These are phyloP conservation scores for Isabelozyma pseudorhagii DNA, from an alignment of 805 yeast species.

Conservation along the genomic window DNA sequence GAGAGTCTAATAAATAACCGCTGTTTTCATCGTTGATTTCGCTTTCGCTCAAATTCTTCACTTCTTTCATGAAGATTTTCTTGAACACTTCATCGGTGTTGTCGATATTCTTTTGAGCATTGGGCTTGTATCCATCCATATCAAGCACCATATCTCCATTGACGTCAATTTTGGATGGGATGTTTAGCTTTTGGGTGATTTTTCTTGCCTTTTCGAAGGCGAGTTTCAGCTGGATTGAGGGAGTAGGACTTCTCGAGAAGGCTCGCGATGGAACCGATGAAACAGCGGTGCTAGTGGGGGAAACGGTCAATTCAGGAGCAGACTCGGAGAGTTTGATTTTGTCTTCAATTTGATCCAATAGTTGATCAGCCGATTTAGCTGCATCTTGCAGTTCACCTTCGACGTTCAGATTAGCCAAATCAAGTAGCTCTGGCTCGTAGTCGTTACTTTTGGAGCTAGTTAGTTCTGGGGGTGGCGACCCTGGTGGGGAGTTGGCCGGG, in stretches of 20 bases:
- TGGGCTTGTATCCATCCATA: conserved; percentile 94
- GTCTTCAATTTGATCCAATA: conserved; percentile 22
- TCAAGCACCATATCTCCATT: conserved; percentile 90
- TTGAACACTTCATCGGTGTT: conserved; percentile 74
- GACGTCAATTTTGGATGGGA: conserved; percentile 82
- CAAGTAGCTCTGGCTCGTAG: conserved; percentile 33
- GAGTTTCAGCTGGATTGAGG: conserved; percentile 30
- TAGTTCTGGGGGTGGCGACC: conserved; percentile 12
- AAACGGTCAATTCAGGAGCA: conserved; percentile 7
- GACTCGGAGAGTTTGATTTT: conserved; percentile 16
- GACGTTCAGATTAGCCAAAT: conserved; percentile 18
- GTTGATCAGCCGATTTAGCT: conserved; percentile 5
- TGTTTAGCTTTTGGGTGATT: conserved; percentile 68
- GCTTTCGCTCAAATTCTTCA: conserved; percentile 26
- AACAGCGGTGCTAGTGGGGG: neutral
- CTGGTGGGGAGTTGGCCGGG: conserved; percentile 50
- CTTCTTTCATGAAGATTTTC: conserved; percentile 72
- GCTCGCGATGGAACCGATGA: conserved; percentile 9
- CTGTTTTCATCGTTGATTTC: conserved; percentile 6
- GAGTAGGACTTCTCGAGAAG: conserved; percentile 12
- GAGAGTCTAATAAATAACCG: conserved; percentile 2
- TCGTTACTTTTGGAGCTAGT: neutral
- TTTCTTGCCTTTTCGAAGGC: conserved; percentile 59
- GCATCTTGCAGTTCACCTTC: neutral
- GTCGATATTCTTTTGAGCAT: conserved; percentile 64